Evolutionary conservation across 371 early-diverging fungal genomes (phyloP).

Genomic region (Syncephalis fuscata): DNA sequence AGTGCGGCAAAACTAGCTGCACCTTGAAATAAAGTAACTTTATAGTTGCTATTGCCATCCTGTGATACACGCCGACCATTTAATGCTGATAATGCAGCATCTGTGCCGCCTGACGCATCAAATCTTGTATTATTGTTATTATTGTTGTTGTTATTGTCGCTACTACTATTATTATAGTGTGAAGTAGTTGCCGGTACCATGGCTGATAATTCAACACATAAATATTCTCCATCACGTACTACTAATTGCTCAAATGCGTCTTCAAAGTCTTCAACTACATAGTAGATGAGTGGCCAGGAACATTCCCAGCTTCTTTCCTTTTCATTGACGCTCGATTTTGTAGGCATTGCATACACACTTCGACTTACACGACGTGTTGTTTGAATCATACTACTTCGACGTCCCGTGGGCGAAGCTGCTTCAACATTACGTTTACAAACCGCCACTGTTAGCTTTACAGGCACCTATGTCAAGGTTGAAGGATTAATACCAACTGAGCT

Average conservation of each 20-base stretch:
- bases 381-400: conserved; percentile 17
- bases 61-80: neutral
- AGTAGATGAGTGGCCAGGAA: conserved; percentile 70
- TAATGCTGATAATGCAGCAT: neutral
- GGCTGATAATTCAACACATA: conserved; percentile 58
- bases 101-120: conserved; percentile 3
- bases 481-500: neutral
- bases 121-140: conserved; percentile 1
- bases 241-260: conserved; percentile 60
- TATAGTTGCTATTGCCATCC: conserved; percentile 12
- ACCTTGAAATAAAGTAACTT: conserved; percentile 63
- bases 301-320: conserved; percentile 56
- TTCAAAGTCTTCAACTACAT: conserved; percentile 67
- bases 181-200: conserved; percentile 1
- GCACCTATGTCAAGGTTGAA: conserved; percentile 18
- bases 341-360: conserved; percentile 63
- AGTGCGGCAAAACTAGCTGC: conserved; percentile 55
- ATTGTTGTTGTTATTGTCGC: neutral
- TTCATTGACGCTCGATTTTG: conserved; percentile 61
- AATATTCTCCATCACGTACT: conserved; percentile 51
- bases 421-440: conserved; percentile 26
- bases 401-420: neutral
- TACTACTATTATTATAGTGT: neutral
- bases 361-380: conserved; percentile 47
- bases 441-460: conserved; percentile 64